Evolutionary conservation across 352 stramenopile genomes (phyloP), one percentile per base, ranked within the genome.

Genomic region (Pythium guiyangense): DNA sequence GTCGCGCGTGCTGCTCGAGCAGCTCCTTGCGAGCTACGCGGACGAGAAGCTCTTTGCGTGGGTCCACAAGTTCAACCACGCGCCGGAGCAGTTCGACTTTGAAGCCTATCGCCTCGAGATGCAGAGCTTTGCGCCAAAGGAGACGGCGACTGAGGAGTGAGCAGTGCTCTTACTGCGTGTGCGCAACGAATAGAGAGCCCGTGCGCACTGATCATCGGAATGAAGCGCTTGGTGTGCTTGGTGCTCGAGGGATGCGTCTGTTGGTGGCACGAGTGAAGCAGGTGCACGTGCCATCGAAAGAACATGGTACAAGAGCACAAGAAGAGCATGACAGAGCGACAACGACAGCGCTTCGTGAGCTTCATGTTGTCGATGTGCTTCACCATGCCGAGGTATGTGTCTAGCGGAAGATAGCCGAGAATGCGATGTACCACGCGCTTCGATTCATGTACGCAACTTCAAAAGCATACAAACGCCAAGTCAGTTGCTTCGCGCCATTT

Each of bases 21-120:
- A 90, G 52, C 29, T 94, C 20, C 62, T 90, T 22, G 49, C 62
- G 20, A 86, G 79, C 49, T 96, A 96, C 63, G 65, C 76, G 22
- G 70, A 88, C 60, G 73, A 90, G 25, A 63, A 75, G 54, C 72
- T 90, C 20, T 90, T 74, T 58, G 59, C 81, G 8, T 84, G 74
- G 52, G 83, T 96, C 1, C 69, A 94, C 64, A 84, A 85, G 61
- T 94, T 96, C 71, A 96, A 96, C 66, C 79, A 94, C 68, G 67
- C 73, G 37, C 85, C 85, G 2, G 69, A 90, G 15, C 64, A 90
- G 49, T 96, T 96, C 57, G 83, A 93, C 62, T 94, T 94, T 70
- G 84, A 93, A 40, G 62, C 70, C 37, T 94, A 92, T 64, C 77
- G 85, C 18, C 27, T 64, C 40, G 42, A 74, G 69, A 62, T 88